phyloP scores from a whole-genome alignment of 2,329 filamentous ascomycete species.

The Stemphylium vesicarium region DNA sequence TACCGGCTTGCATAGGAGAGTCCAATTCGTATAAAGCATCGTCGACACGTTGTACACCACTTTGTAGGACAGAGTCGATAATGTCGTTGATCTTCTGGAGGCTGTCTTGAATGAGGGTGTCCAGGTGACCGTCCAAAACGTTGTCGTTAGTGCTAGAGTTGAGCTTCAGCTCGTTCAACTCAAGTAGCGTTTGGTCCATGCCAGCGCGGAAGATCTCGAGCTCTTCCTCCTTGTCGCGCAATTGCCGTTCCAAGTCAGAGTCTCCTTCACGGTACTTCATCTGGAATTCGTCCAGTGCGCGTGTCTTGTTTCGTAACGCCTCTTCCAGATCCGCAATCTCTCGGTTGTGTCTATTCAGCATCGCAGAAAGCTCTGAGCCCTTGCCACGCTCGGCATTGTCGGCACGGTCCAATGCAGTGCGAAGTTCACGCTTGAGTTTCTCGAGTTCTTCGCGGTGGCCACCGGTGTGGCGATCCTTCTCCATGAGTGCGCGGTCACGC shows the following conservation, averaged over 20 bases:
- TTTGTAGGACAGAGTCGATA: conserved; percentile 94
- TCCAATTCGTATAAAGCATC: conserved; percentile 97
- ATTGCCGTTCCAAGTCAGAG: conserved; percentile 81
- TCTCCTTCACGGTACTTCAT: conserved; percentile 78
- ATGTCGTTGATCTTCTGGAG: conserved; percentile 95
- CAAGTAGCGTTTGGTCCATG: conserved; percentile 94
- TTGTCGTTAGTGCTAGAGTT: conserved; percentile 70
- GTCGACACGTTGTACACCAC: conserved; percentile 90
- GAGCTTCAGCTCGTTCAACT: conserved; percentile 83
- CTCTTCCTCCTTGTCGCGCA: conserved; percentile 96
- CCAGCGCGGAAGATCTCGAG: conserved; percentile 97
- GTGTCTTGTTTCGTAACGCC: conserved; percentile 83
- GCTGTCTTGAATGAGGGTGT: conserved; percentile 84
- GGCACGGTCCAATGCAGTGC: conserved; percentile 87
- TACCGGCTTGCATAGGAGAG: conserved; percentile 97
- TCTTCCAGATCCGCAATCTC: conserved; percentile 98
- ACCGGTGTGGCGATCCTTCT: conserved; percentile 85
- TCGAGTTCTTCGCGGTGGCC: conserved; percentile 92
- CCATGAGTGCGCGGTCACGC: conserved; percentile 88
- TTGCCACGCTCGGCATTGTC: conserved; percentile 93
- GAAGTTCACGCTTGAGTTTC: conserved; percentile 90
- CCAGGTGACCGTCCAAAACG: conserved; percentile 87
- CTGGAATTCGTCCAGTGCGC: conserved; percentile 82
- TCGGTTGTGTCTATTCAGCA: conserved; percentile 94
- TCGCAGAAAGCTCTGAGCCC: conserved; percentile 90